phyloP scores from a whole-genome alignment of 352 stramenopile genomes.

The Phytophthora constricta region DNA sequence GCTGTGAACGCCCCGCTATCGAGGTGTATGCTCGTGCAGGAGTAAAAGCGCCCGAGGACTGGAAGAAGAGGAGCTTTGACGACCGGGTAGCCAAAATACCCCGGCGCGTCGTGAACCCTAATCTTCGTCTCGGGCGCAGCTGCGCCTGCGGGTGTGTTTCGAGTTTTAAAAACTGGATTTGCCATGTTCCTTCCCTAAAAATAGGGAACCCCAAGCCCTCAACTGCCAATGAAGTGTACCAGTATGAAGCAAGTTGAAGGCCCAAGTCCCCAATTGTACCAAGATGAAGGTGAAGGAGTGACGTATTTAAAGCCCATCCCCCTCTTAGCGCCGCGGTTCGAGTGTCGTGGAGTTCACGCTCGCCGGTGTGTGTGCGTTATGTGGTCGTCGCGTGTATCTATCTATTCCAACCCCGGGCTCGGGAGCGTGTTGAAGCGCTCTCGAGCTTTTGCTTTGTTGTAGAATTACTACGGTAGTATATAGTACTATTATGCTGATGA shows the following conservation, averaged over 20 bases:
- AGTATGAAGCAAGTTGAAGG: slow-evolving; percentile 37
- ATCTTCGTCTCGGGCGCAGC: neutral
- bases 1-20: slow-evolving; percentile 75
- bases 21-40: slow-evolving; percentile 68
- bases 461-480: slow-evolving; percentile 54
- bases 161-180: slow-evolving; percentile 40
- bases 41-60: slow-evolving; percentile 41
- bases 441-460: slow-evolving; percentile 43
- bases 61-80: neutral
- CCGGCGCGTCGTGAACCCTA: neutral
- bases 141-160: slow-evolving; percentile 15
- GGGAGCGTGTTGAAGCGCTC: neutral
- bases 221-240: slow-evolving; percentile 39
- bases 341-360: slow-evolving; percentile 7
- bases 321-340: slow-evolving; percentile 16
- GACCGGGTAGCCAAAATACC: neutral
- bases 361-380: slow-evolving; percentile 19
- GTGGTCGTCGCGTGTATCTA: slow-evolving; percentile 44
- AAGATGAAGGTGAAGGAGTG: slow-evolving; percentile 40
- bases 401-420: slow-evolving; percentile 11
- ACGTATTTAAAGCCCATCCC: slow-evolving; percentile 33
- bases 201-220: neutral
- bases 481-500: slow-evolving; percentile 43
- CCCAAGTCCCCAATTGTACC: slow-evolving; percentile 30
- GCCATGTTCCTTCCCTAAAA: slow-evolving; percentile 30